phyloP scores from a whole-genome alignment of 2,329 filamentous ascomycete genomes.

The Neofusicoccum sp. region DNA sequence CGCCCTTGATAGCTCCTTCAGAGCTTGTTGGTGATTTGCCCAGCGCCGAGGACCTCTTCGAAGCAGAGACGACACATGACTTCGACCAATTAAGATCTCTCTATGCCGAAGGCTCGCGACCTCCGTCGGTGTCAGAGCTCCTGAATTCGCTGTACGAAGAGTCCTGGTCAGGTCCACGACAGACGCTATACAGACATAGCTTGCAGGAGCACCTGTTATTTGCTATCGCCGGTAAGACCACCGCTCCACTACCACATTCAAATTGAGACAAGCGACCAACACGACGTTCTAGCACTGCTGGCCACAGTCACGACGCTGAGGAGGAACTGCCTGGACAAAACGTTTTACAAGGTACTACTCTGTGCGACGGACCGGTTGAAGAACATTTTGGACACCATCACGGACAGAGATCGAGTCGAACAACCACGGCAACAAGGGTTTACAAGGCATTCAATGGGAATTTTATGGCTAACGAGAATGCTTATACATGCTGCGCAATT shows the following conservation, averaged over 20 bases:
- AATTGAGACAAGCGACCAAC: not conserved
- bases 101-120: not conserved
- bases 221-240: not conserved
- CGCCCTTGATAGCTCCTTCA: not conserved
- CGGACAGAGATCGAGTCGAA: not conserved
- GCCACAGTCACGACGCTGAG: not conserved
- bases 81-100: not conserved
- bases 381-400: not conserved
- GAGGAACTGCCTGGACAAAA: not conserved
- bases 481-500: not conserved
- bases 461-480: not conserved
- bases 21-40: not conserved
- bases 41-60: not conserved
- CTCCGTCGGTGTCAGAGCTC: not conserved
- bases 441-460: not conserved
- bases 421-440: not conserved
- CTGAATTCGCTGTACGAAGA: not conserved
- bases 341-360: not conserved
- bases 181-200: not conserved
- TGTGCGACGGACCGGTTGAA: not conserved
- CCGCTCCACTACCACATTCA: not conserved
- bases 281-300: not conserved
- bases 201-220: not conserved
- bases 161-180: not conserved
- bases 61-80: not conserved